Evolutionary conservation across 345 rosid species (phyloP).

Genomic region (Pistacia integerrima): DNA sequence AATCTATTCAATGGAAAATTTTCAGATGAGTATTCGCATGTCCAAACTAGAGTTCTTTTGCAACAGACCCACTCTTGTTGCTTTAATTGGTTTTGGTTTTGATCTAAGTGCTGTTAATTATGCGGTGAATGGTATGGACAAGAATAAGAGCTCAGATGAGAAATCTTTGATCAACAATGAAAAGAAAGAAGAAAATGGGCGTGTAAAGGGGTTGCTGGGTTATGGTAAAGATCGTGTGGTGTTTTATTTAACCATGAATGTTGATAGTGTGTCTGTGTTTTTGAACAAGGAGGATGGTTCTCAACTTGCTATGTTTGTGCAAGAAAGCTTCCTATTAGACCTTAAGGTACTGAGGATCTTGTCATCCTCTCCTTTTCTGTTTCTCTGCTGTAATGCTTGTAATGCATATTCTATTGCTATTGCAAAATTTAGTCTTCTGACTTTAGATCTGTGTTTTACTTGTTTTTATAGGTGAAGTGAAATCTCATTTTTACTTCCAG

Average conservation of each 20-base stretch:
- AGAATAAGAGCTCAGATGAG: conserved; percentile 39
- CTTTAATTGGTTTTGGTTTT: conserved; percentile 90
- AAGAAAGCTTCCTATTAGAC: conserved; percentile 88
- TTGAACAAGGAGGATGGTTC: conserved; percentile 97
- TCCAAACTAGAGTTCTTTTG: conserved; percentile 94
- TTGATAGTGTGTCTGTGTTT: conserved; percentile 84
- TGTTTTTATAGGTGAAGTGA: conserved; percentile 6
- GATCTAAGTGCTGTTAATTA: conserved; percentile 58
- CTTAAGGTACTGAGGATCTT: conserved; percentile 61
- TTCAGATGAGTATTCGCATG: conserved; percentile 96
- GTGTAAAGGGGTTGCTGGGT: conserved; percentile 88
- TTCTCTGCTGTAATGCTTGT: neutral
- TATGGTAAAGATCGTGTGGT: conserved; percentile 94
- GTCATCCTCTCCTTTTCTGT: conserved; percentile 6
- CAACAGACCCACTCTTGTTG: conserved; percentile 93
- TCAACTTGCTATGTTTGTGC: conserved; percentile 94
- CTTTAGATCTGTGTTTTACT: conserved; percentile 11
- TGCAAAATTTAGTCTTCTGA: neutral
- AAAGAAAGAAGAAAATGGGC: conserved; percentile 67
- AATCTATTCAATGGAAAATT: conserved; percentile 33
- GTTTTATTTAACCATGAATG: conserved; percentile 82
- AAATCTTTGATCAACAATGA: conserved; percentile 53
- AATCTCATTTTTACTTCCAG: conserved; percentile 10
- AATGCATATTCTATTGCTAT: neutral
- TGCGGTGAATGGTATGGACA: conserved; percentile 34